Conservation (phyloP, 495 filamentous ascomycete species). For the Talaromyces thailandensis region DNA sequence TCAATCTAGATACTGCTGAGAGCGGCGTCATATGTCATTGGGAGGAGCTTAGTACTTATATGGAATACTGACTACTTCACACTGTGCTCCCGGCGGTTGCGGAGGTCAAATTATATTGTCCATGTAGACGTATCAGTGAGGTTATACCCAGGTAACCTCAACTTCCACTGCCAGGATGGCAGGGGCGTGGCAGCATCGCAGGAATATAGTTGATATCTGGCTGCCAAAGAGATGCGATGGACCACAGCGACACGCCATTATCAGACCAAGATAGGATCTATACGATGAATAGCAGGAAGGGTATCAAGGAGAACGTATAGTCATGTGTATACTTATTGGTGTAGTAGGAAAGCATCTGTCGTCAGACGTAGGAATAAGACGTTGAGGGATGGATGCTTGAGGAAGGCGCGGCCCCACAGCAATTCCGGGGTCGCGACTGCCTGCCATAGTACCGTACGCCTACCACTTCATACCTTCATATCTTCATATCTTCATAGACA, state of each 20-base stretch:
- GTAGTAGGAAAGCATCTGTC: neutral
- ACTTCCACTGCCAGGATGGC: neutral
- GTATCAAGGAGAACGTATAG: neutral
- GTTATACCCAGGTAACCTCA: neutral
- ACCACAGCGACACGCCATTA: neutral
- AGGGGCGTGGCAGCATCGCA: neutral
- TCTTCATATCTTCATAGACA: neutral
- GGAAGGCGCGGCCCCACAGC: neutral
- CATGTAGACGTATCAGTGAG: neutral
- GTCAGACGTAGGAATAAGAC: neutral
- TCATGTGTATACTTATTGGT: neutral
- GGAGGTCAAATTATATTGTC: neutral
- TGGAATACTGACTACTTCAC: no score
- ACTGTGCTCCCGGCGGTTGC: no score
- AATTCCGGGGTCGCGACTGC: neutral
- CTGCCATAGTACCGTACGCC: neutral
- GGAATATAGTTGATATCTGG: neutral
- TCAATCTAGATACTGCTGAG: neutral
- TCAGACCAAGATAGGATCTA: neutral
- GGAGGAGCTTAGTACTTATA: no score
- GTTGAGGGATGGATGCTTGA: neutral
- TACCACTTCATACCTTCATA: neutral
- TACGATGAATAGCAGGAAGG: neutral
- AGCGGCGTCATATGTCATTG: neutral
- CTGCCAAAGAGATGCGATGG: neutral